Evolutionary conservation across 2,329 filamentous ascomycete species (phyloP).

Genomic region (Beauveria sp.): DNA sequence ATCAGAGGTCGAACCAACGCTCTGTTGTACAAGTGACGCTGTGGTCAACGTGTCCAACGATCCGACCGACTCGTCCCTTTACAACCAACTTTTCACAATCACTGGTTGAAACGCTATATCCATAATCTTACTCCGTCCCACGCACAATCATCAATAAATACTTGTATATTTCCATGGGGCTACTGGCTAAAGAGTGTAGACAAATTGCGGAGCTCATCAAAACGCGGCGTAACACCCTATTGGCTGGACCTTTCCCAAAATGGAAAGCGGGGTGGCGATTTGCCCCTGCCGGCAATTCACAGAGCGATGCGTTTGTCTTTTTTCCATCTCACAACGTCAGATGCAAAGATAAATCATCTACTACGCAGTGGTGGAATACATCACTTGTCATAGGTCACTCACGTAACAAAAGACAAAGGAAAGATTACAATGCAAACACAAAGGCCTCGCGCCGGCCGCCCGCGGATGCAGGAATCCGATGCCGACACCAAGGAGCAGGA

Average conservation of each 20-base stretch:
- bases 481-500: neutral
- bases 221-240: conserved; percentile 6
- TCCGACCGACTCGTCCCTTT: too few relatives aligned
- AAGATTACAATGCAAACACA: neutral
- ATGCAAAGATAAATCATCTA: neutral
- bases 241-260: neutral
- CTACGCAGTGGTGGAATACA: neutral
- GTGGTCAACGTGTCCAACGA: too few relatives aligned
- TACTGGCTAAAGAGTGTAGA: neutral
- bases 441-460: conserved; percentile 7
- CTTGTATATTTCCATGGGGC: too few relatives aligned
- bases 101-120: too few relatives aligned
- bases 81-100: too few relatives aligned
- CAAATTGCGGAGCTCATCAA: conserved; percentile 5
- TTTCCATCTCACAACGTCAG: neutral
- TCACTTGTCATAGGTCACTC: too few relatives aligned
- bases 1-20: too few relatives aligned
- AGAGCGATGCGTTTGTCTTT: neutral
- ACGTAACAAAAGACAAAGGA: too few relatives aligned
- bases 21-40: too few relatives aligned
- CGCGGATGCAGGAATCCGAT: neutral
- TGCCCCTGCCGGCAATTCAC: neutral
- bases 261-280: conserved; percentile 5
- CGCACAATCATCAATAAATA: neutral
- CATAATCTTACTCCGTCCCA: neutral